Base-by-base conservation (phyloP, 1,284 basidiomycete genomes). In the Microbotryum lychnidis-dioicae region DNA sequence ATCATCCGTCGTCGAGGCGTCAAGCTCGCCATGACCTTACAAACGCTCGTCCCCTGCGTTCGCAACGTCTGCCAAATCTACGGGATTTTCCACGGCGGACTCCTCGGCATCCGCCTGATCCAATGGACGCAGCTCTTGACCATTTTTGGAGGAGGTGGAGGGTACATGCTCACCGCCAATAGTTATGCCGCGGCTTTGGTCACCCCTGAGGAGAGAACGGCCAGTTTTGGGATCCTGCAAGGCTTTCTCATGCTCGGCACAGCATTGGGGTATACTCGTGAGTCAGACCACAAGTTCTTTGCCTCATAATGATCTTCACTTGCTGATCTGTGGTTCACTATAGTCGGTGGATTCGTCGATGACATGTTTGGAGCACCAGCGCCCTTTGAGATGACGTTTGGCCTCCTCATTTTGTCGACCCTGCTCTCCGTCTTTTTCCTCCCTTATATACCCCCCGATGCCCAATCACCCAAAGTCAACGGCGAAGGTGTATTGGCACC, bases 71-170 rank as follows among this genome's bases (percentile, higher is more conserved):
- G 58, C 25, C 76, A 76, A 59, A 73, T 72, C 54, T 71, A 71
- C 51, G 73, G 72, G 0, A 61, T 75, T 31, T 54, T 58, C 20
- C 25, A 67, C 9, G 75, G 75, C 10, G 71, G 71, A 0, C 46
- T 12, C 3, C 21, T 52, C 2, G 75, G 74, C 2, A 72, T 75
- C 37, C 50, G 52, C 20, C 72, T 76, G 56, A 72, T 76, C 45
- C 71, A 72, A 42, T 51, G 57, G 10, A 74, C 75, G 1, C 76
- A 77, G 61, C 46, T 72, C 33, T 70, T 77, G 68, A 76, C 75
- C 33, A 69, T 75, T 3, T 51, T 75, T 1, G 76, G 76, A 4
- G 71, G 69, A 0, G 74, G 68, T 2, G 75, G 73, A 8, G 76
- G 75, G 1, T 73, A 74, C 59, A 61, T 57, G 18, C 56, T 65